Evolutionary conservation across 177 flowering plant genomes (phyloP).

Genomic region (Vitis hybrid): DNA sequence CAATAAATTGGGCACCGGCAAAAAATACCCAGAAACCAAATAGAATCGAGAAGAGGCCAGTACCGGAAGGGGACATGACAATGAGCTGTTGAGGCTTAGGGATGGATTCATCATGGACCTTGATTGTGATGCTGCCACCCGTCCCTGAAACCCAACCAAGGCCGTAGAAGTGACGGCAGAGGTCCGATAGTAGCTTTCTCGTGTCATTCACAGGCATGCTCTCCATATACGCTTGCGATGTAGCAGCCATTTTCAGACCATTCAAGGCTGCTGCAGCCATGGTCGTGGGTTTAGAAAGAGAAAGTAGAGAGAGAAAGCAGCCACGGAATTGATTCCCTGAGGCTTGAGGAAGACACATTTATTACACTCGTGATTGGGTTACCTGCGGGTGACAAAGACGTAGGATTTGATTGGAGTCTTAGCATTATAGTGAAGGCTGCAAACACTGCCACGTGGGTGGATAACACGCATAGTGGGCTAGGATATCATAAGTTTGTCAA

Average conservation of each 20-base stretch:
- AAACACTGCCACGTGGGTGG: no score
- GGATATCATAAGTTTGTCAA: no score
- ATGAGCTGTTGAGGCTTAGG: slow-evolving; percentile 82
- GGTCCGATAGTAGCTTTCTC: slow-evolving; percentile 60
- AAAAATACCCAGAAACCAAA: background rate
- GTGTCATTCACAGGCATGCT: slow-evolving; percentile 64
- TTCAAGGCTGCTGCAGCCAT: slow-evolving; percentile 31
- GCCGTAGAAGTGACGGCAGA: slow-evolving; percentile 88
- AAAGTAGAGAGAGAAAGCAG: no score
- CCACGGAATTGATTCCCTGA: no score
- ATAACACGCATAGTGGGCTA: no score
- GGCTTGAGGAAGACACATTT: no score
- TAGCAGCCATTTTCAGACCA: slow-evolving; percentile 23
- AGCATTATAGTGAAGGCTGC: no score
- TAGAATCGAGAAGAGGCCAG: background rate
- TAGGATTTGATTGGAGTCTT: no score
- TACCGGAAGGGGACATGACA: slow-evolving; percentile 99
- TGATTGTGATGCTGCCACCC: slow-evolving; percentile 93
- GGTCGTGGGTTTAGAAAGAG: background rate
- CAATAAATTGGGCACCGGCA: background rate
- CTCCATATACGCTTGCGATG: slow-evolving; percentile 74
- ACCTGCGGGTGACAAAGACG: no score
- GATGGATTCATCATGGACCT: slow-evolving; percentile 80
- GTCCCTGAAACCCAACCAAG: slow-evolving; percentile 99
- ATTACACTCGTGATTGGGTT: no score